phyloP scores from a whole-genome alignment of 257 asterid species.

The Ilex asprella region DNA sequence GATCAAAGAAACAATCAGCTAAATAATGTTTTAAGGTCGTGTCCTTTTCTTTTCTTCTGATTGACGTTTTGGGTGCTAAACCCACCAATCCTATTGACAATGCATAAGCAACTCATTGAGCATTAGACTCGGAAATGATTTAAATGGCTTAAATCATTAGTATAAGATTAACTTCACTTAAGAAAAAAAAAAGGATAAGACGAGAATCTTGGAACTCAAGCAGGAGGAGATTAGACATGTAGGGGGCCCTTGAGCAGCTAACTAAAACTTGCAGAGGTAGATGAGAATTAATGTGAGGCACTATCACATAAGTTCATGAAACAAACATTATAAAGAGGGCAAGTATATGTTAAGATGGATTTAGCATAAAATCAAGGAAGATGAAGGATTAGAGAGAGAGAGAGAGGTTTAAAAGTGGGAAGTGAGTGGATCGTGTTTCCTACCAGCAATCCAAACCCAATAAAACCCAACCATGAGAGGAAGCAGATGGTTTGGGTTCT shows the following conservation, averaged over 20 bases:
- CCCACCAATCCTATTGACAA: slow-evolving; percentile 32
- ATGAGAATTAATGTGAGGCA: too few relatives aligned
- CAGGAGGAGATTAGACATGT: neutral
- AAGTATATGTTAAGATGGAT: too few relatives aligned
- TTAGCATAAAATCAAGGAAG: too few relatives aligned
- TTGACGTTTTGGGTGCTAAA: slow-evolving; percentile 31
- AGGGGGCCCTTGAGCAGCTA: slow-evolving; percentile 14
- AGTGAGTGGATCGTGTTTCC: slow-evolving; percentile 31
- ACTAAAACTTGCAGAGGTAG: too few relatives aligned
- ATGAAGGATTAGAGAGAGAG: neutral
- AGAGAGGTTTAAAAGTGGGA: neutral
- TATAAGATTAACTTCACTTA: neutral
- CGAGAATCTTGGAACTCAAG: slow-evolving; percentile 6
- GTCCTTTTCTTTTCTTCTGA: slow-evolving; percentile 10
- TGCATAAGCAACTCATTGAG: slow-evolving; percentile 14
- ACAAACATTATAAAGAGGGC: too few relatives aligned
- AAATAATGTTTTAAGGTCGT: slow-evolving; percentile 7
- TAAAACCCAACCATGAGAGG: slow-evolving; percentile 5
- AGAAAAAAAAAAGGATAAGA: too few relatives aligned
- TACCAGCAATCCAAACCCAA: slow-evolving; percentile 21
- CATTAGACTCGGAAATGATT: slow-evolving; percentile 9
- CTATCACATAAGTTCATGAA: too few relatives aligned
- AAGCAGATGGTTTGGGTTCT: neutral
- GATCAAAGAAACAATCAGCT: slow-evolving; percentile 17
- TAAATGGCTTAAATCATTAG: neutral